Evolutionary conservation across 129 eudicot species (phyloP), one percentile per base, ranked within the genome.

Genomic region (Flaveria sonorensis): DNA sequence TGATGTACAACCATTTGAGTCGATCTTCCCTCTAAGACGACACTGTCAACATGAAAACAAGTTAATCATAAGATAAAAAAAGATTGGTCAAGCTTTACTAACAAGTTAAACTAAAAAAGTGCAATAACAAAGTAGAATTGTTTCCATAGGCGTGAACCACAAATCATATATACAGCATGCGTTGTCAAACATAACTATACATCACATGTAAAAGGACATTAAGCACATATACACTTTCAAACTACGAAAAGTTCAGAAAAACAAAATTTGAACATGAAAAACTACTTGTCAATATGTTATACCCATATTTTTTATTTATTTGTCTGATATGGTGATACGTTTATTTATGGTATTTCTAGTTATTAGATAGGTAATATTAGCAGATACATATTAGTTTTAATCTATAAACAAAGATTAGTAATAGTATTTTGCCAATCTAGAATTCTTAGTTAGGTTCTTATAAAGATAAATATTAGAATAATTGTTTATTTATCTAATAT

Each of bases 21-120:
- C 98, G 0, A 92, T 79, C 85, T 92, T 92, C 24, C 98, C 98
- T 85, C 98, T 88, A 61, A 92, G 87, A 42, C 96, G 98, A 43
- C 92, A 86, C 98, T 92, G 93, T 70, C 69, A 68, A 23, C 16
- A 67, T 21, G 51, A 14, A 23, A 71, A 75, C 60, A 16, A 68
- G 36, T 51, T 10, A 6, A 72, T 4, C 2, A 62, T 26, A 19
- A 21, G 1, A 24, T 36, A 63, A 57, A 63, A 56, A 55, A 8
- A 16, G 48, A 18, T 16, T 18, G 46, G 11, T n/a, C 24, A 36
- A 24, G 13, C 20, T 70, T 48, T 70, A 48, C 15, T 30, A 48
- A 26, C 24, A 70, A 70, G 39, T 20, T 70, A 15, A 68, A 46
- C 56, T 28, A 43, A 23, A n/a, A 43, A 68, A 67, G n/a, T 3